A percentile compares a stretch with the other conserved stretches of the same genome.
phyloP scores from a whole-genome alignment of 225 moss, liverwort and hornwort species.

The Sphagnum tenellum region DNA sequence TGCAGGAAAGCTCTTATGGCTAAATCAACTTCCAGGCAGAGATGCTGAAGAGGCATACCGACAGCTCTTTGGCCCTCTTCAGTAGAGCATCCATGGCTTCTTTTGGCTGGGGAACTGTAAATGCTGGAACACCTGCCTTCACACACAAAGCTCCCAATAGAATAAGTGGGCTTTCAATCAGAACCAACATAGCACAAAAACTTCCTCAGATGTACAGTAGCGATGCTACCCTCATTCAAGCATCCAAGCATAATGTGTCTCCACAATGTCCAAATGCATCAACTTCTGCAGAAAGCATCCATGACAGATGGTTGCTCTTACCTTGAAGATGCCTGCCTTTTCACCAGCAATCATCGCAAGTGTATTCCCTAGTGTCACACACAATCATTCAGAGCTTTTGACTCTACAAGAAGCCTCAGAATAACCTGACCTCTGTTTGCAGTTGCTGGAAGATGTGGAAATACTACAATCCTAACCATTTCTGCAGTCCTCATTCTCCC shows the following conservation, averaged over 20 bases:
- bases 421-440: no score
- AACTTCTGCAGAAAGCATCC: no score
- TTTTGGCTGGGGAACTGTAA: constrained; percentile 79
- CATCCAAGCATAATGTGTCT: neutral
- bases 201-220: neutral
- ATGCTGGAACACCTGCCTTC: constrained; percentile 94
- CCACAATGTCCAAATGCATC: neutral
- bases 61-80: constrained; percentile 53
- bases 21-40: neutral
- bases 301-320: constrained; percentile 10
- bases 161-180: constrained; percentile 20
- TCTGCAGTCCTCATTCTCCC: neutral
- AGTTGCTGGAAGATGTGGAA: neutral
- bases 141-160: constrained; percentile 19
- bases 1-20: no score
- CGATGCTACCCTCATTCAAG: neutral
- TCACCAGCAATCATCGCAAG: constrained; percentile 77
- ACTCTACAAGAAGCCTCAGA: neutral
- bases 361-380: constrained; percentile 52
- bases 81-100: constrained; percentile 86
- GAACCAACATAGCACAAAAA: no score
- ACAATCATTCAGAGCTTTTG: constrained; percentile 10
- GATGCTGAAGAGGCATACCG: constrained; percentile 26
- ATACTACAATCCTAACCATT: neutral
- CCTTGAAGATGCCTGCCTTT: constrained; percentile 99